A percentile compares a stretch with the other conserved stretches of the same genome.
Conservation (phyloP, 2,329 filamentous ascomycete species). For the Cercospora janseana region DNA sequence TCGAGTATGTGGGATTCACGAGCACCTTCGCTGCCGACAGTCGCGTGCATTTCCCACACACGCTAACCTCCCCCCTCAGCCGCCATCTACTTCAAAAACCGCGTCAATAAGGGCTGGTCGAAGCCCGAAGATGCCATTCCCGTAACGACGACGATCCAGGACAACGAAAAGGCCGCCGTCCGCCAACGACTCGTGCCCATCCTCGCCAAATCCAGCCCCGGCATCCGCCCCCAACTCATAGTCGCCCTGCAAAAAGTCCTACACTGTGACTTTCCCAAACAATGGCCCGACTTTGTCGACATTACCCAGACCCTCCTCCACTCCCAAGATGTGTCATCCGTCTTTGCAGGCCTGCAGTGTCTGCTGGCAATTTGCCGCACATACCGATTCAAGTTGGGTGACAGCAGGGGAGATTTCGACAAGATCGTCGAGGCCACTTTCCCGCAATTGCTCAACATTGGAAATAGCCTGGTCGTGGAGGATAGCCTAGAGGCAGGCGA, state of each 20-base stretch:
- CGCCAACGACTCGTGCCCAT: constrained; percentile 85
- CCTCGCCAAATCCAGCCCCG: constrained; percentile 68
- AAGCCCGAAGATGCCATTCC: constrained; percentile 67
- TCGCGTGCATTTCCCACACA: too few species aligned
- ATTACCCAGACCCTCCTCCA: constrained; percentile 86
- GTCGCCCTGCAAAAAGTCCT: constrained; percentile 94
- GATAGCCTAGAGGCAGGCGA: constrained; percentile 91
- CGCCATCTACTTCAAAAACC: constrained; percentile 97
- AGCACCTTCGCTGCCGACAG: neutral
- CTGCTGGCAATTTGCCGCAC: constrained; percentile 91
- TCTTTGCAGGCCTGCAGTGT: constrained; percentile 92
- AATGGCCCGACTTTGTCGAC: constrained; percentile 93
- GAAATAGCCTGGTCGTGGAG: constrained; percentile 83
- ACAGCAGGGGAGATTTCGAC: constrained; percentile 82
- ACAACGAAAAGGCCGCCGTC: constrained; percentile 84
- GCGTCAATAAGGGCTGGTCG: constrained; percentile 88
- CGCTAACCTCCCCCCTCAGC: too few species aligned
- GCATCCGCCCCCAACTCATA: constrained; percentile 87
- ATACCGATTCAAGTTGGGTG: constrained; percentile 88
- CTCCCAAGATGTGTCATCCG: constrained; percentile 78
- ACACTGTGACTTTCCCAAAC: constrained; percentile 88
- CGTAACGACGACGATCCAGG: constrained; percentile 63
- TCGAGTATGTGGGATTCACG: constrained; percentile 62
- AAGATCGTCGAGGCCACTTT: constrained; percentile 91
- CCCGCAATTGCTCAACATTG: constrained; percentile 80